Conservation (phyloP, 805 yeast species). For the Blastobotrys attinorum region DNA sequence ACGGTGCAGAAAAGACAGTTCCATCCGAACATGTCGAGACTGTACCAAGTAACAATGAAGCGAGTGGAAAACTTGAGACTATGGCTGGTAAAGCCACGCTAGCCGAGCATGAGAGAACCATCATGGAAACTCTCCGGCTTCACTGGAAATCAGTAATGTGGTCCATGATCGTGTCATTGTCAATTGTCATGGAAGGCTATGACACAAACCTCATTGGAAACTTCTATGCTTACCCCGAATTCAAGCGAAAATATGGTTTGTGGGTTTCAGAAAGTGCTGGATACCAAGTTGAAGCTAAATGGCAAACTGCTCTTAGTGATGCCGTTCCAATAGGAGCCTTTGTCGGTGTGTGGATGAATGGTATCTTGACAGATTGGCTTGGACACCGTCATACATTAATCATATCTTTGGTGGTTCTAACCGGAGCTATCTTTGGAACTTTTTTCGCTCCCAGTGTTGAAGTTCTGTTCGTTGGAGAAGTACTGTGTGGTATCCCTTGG, state of each 20-base stretch:
- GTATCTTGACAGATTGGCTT: conserved; percentile 35
- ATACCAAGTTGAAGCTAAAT: conserved; percentile 14
- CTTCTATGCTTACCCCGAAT: conserved; percentile 40
- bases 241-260: conserved; percentile 34
- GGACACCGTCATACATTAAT: conserved; percentile 40
- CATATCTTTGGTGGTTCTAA: conserved; percentile 24
- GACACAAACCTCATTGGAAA: conserved; percentile 35
- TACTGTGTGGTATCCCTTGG: conserved; percentile 38
- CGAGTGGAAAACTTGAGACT: neutral
- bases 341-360: conserved; percentile 39
- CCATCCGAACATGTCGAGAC: neutral
- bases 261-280: neutral
- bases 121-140: conserved; percentile 1
- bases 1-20: neutral
- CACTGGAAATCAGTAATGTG: conserved; percentile 38
- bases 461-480: conserved; percentile 31
- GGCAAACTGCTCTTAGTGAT: conserved; percentile 20
- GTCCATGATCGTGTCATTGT: conserved; percentile 32
- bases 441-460: conserved; percentile 37
- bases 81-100: conserved; percentile 9
- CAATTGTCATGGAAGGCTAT: conserved; percentile 45
- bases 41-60: too few relatives aligned
- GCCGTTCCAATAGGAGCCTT: conserved; percentile 33
- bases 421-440: conserved; percentile 9
- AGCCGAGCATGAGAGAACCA: conserved; percentile 22